A percentile compares a stretch with the other conserved stretches of the same genome.
These are phyloP conservation scores for Vigna radiata DNA, from an alignment of 306 rosid genomes.

Conservation along the genomic window DNA sequence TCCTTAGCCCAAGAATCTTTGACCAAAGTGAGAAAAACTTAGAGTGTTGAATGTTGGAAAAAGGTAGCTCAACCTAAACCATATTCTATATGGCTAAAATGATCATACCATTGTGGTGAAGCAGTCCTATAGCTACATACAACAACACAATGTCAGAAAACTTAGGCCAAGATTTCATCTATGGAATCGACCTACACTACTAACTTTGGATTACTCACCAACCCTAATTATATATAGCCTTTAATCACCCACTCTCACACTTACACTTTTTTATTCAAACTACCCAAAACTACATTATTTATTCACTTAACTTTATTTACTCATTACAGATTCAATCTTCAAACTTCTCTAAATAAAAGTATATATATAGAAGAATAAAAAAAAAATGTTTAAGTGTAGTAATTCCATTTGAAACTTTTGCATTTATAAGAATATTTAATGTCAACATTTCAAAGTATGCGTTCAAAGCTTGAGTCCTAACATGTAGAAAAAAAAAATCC, in stretches of 20 bases:
- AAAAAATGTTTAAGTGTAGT: no score
- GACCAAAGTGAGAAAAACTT: not conserved
- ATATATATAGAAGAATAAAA: no score
- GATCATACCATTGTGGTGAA: not conserved
- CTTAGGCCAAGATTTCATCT: not conserved
- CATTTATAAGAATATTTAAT: no score
- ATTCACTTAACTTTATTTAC: not conserved
- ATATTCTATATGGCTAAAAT: not conserved
- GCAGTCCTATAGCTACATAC: conserved; percentile 20
- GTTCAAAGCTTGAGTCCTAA: not conserved
- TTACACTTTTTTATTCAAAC: not conserved
- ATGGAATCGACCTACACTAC: not conserved
- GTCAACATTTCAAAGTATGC: no score
- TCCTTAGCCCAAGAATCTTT: not conserved
- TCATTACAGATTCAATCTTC: no score
- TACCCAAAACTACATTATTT: not conserved
- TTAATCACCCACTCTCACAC: no score
- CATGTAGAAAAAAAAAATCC: not conserved
- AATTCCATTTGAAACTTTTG: no score
- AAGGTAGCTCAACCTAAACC: not conserved
- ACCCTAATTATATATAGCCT: not conserved
- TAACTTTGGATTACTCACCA: conserved; percentile 3
- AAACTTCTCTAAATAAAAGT: no score
- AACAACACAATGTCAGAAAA: not conserved
- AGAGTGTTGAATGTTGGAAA: not conserved